Percentiles rank a stretch among this genome's conserved stretches.
Conservation (phyloP, 2,329 filamentous ascomycete species). For the Cladosporium sp. region DNA sequence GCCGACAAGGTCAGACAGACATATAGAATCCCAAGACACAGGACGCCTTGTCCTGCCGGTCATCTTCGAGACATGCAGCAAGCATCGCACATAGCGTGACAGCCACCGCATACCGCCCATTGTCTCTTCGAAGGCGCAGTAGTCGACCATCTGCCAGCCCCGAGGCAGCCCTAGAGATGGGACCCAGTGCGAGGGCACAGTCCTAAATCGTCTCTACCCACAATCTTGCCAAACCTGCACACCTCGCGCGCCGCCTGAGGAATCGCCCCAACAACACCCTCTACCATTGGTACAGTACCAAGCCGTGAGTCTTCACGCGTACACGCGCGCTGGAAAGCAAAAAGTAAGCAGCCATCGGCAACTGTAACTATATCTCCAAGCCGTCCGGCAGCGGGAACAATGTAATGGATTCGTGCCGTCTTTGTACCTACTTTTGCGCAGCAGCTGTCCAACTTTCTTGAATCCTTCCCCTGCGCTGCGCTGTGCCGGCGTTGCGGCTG, state of each 20-base stretch:
- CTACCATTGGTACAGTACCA: constrained; percentile 6
- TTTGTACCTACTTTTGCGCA: neutral
- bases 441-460: neutral
- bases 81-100: neutral
- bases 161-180: neutral
- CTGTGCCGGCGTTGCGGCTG: neutral
- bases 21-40: constrained; percentile 6
- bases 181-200: neutral
- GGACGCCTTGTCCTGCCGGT: neutral
- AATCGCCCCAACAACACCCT: neutral
- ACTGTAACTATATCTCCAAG: neutral
- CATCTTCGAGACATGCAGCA: constrained; percentile 11
- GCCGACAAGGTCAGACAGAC: constrained; percentile 10
- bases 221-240: neutral
- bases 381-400: neutral
- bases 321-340: neutral
- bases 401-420: neutral
- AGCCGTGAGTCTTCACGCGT: constrained; percentile 3
- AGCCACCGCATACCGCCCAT: constrained; percentile 12
- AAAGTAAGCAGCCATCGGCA: constrained; percentile 3
- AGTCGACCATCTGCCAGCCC: neutral
- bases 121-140: constrained; percentile 3
- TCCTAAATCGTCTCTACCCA: neutral
- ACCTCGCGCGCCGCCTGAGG: neutral
- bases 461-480: neutral